Evolutionary conservation across 495 filamentous ascomycete genomes (phyloP), one percentile per base, ranked within the genome.

Genomic region (Evernia prunastri): DNA sequence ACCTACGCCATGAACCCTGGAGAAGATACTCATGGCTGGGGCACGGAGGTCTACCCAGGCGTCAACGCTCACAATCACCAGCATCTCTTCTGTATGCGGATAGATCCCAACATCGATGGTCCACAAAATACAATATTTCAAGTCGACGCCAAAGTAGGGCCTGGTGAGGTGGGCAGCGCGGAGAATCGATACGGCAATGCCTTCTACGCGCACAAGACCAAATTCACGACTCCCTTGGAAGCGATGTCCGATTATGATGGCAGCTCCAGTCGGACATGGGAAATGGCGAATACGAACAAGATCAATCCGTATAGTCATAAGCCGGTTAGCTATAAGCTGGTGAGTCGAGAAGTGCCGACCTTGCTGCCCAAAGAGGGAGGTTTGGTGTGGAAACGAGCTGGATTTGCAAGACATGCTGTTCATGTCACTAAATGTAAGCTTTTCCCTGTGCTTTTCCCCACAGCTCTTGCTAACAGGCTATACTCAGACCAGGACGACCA

Each of bases 141-240:
- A 75, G 85, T 87, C 29, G 92, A 96, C 71, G 86, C 89, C 4
- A 78, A 80, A 8, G 77, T 80, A 3, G 84, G 84, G 0, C 76
- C 84, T 0, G 90, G 84, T 0, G 85, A 87, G 40, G 86, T 92
- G 9, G 91, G 91, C 35, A 88, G 85, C 65, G 77, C 81, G 11
- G 90, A 95, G 75, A 96, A 97, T 78, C 87, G 81, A 61, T 93
- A 95, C 73, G 93, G 93, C 43, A 96, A 96, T 73, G 91, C 88
- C n/a, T 96, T 96, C 76, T 92, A 89, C 71, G 89, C 89, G n/a
- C 85, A 89, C 72, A 90, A 89, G 76, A 95, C 88, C 59, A 90
- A 89, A 76, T 88, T 88, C 70, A 84, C 77, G 31, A 96, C 85
- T 0, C 83, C 88, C 4, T 78, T 76, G n/a, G 85, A 91, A 70